A percentile compares a stretch with the other conserved stretches of the same genome.
Conservation (phyloP, 2,329 filamentous ascomycete genomes). For the Pseudocercospora fijiensis region DNA sequence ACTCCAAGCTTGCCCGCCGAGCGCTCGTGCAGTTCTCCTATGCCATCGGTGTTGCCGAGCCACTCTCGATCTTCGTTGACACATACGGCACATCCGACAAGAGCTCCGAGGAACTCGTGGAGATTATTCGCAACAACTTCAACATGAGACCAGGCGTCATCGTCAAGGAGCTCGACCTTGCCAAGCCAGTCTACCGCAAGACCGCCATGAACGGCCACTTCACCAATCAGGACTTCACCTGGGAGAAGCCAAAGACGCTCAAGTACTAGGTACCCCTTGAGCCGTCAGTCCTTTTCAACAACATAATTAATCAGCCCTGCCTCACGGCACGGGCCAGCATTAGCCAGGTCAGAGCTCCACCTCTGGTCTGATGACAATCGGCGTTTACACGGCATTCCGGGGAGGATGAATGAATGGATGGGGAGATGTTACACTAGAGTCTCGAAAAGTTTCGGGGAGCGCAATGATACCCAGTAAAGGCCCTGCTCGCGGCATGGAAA, state of each 20-base stretch:
- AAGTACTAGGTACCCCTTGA: conserved; percentile 67
- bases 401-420: not conserved
- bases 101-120: conserved; percentile 86
- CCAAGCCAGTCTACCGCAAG: conserved; percentile 95
- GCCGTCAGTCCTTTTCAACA: conserved; percentile 16
- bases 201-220: conserved; percentile 99
- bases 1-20: conserved; percentile 84
- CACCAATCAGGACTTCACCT: conserved; percentile 95
- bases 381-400: conserved; percentile 21
- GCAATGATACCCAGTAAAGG: conserved; percentile 31
- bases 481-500: conserved; percentile 29
- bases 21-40: conserved; percentile 97
- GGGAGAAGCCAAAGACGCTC: conserved; percentile 97
- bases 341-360: conserved; percentile 13
- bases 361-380: conserved; percentile 13
- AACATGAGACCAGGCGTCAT: conserved; percentile 98
- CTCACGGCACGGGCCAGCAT: conserved; percentile 12
- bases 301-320: conserved; percentile 9
- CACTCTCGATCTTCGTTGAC: conserved; percentile 96
- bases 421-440: conserved; percentile 18
- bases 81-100: conserved; percentile 92
- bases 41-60: conserved; percentile 98
- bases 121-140: conserved; percentile 95
- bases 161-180: conserved; percentile 92
- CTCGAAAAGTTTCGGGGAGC: conserved; percentile 26